Base-by-base conservation (phyloP, 2,329 filamentous ascomycete genomes). In the Sordariomycetes sp. region DNA sequence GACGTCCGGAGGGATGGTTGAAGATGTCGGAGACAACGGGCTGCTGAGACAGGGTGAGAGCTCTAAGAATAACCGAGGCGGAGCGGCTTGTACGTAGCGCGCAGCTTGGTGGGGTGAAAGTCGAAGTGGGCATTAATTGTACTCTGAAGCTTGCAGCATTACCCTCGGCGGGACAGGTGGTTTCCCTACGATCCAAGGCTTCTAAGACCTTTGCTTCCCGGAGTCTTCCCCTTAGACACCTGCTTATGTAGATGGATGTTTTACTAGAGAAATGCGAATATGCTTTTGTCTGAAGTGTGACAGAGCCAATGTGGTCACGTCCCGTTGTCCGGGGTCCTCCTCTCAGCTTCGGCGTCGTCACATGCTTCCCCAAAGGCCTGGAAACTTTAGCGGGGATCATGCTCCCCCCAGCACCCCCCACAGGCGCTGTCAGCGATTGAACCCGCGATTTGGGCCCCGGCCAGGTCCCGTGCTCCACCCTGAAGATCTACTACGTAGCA, bases 301-400 rank as follows among this genome's bases (percentile, higher is more conserved):
- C 40, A n/a, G 40, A n/a, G 3, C 12, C 16, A n/a, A 16, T 14
- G n/a, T n/a, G 40, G 40, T n/a, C 40, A 46, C 18, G 40, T 8
- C 18, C 40, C 8, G 7, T 46, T 46, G 40, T 46, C 18, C 16
- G 40, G 18, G 16, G 40, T n/a, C 40, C 28, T 32, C 28, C 28
- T 32, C 8, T 8, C 8, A 32, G 28, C 28, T 46, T 16, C 6
- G 40, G 6, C 3, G 37, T 46, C n/a, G 18, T 46, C 40, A 46
- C 40, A 46, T 46, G 40, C 14, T 16, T 16, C 16, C 40, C 18
- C 40, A n/a, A 16, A n/a, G 16, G 40, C 12, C 37, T 18, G 37
- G 16, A 16, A 16, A 18, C 40, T 46, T 46, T 8, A 46, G 40
- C 40, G 18, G 28, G 52, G 52, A 32, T 69, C 86, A 83, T 54